phyloP scores from a whole-genome alignment of 1,139 yeast species.

The Blastobotrys proliferans region DNA sequence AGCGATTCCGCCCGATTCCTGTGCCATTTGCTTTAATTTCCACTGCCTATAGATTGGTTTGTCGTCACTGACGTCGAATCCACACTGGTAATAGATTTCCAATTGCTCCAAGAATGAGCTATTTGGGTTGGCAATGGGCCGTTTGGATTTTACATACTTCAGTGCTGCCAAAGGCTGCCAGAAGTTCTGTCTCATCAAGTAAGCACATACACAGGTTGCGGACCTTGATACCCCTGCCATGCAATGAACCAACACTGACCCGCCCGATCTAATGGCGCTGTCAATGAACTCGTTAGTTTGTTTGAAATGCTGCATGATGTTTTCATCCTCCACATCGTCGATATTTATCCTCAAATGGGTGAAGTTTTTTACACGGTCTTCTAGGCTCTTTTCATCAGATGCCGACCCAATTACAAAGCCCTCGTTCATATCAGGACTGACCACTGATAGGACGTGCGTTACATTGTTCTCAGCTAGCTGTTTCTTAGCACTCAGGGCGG shows the following conservation, averaged over 20 bases:
- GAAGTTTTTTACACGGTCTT: constrained; percentile 46
- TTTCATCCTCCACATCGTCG: constrained; percentile 59
- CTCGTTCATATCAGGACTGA: constrained; percentile 30
- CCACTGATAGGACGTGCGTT: constrained; percentile 64
- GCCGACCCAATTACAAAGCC: constrained; percentile 4
- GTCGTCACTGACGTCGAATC: constrained; percentile 38
- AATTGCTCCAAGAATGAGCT: constrained; percentile 72
- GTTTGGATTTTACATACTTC: constrained; percentile 64
- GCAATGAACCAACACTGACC: constrained; percentile 38
- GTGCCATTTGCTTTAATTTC: constrained; percentile 41
- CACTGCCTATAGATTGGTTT: constrained; percentile 51
- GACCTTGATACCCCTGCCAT: constrained; percentile 90
- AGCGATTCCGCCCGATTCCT: constrained; percentile 18
- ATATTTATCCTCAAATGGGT: constrained; percentile 60
- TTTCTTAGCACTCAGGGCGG: constrained; percentile 29
- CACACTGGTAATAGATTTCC: constrained; percentile 51
- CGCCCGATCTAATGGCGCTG: constrained; percentile 43
- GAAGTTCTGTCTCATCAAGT: constrained; percentile 68
- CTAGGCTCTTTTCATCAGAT: constrained; percentile 2
- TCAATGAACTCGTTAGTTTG: constrained; percentile 65
- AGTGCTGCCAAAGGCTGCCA: constrained; percentile 58
- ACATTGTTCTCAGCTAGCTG: constrained; percentile 38
- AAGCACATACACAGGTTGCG: constrained; percentile 67
- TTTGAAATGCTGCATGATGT: constrained; percentile 59
- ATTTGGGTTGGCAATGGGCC: constrained; percentile 66